Base-by-base conservation (phyloP, 352 stramenopile genomes). In the Thalassiosira exigua region DNA sequence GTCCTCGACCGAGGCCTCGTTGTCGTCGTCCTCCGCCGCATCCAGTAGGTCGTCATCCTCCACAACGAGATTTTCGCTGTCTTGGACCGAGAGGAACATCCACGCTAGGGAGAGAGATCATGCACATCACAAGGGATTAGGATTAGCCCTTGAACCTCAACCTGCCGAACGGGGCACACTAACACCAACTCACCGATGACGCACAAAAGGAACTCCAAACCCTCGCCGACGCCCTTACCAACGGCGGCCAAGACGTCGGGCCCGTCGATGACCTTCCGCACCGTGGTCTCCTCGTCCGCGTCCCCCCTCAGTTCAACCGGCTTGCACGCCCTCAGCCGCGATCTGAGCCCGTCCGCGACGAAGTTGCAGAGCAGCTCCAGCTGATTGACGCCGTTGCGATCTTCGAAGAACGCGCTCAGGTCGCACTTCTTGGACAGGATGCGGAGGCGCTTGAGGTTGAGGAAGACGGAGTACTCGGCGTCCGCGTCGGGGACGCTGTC, bases 351-450 rank as follows among this genome's bases (percentile, higher is more conserved):
- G 61, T 83, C 73, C 22, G 65, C 74, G 39, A 81, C 48, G 64
- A 75, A 81, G 51, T 79, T 56, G 62, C 77, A 68, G 54, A 84
- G 51, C 36, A 88, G 48, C 85, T 77, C 72, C 21, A 81, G 44
- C 30, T 75, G 72, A 24, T 81, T 81, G 11, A 67, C 75, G n/a
- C 84, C 81, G 19, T 84, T 78, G 33, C 24, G 42, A 62, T 80
- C 70, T 4, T 67, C 53, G 50, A 78, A 75, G 36, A 77, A 77
- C 4, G 69, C 14, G 21, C 46, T 71, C 17, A 91, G 12, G 36
- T 89, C 65, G 32, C 68, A 85, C 39, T 78, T 67, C 58, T 90
- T 89, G 0, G 82, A 75, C 12, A 94, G 70, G 48, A 89, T 82
- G 12, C 70, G 65, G 19, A 89, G 71, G 26, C 87, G 84, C 19